Evolutionary conservation across 2,329 filamentous ascomycete species (phyloP).

Genomic region (Rutstroemia sp.): DNA sequence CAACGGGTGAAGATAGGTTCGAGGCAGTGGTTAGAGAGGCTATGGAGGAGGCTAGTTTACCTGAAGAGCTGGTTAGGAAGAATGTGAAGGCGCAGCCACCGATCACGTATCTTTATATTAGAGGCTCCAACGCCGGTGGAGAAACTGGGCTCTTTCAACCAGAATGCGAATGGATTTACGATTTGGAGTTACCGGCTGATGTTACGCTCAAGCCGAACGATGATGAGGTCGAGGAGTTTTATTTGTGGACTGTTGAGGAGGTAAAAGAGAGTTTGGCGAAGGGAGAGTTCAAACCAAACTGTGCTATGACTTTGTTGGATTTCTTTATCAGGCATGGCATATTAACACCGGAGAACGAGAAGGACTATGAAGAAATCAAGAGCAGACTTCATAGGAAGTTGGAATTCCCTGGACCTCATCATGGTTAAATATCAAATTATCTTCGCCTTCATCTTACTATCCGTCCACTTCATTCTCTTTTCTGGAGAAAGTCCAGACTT

Average conservation of each 20-base stretch:
- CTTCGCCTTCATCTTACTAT: background rate
- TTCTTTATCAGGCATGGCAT: constrained; percentile 86
- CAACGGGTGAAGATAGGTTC: constrained; percentile 71
- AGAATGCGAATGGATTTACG: constrained; percentile 87
- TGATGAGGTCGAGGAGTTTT: constrained; percentile 81
- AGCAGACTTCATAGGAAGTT: constrained; percentile 69
- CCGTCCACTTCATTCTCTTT: too few relatives aligned
- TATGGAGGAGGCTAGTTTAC: constrained; percentile 79
- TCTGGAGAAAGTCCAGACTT: background rate
- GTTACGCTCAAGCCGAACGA: constrained; percentile 72
- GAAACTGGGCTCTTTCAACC: constrained; percentile 80
- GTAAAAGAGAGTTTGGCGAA: constrained; percentile 60
- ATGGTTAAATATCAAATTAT: constrained; percentile 5
- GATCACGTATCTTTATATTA: constrained; percentile 79
- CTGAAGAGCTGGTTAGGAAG: constrained; percentile 58
- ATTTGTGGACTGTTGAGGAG: constrained; percentile 69
- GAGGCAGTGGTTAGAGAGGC: constrained; percentile 81
- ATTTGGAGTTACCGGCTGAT: constrained; percentile 66
- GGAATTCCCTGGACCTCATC: constrained; percentile 68
- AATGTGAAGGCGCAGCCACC: constrained; percentile 55
- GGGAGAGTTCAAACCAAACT: constrained; percentile 90
- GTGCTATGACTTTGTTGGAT: constrained; percentile 74
- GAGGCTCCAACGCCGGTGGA: constrained; percentile 68
- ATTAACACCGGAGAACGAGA: constrained; percentile 71
- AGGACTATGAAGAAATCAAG: constrained; percentile 68